phyloP scores from a whole-genome alignment of 192 early-diverging fungal genomes.

The Endogone sp. region DNA sequence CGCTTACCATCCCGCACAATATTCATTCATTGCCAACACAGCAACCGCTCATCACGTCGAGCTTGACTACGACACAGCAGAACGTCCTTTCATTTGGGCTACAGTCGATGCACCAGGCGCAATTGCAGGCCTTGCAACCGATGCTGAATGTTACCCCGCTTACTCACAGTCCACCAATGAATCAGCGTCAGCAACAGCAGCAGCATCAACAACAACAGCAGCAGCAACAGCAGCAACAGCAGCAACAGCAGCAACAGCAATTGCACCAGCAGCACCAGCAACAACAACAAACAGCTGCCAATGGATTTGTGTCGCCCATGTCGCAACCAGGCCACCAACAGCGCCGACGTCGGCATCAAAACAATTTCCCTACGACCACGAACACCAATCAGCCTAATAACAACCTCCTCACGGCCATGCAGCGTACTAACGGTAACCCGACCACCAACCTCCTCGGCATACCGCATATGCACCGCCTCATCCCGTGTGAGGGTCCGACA shows the following conservation, averaged over 20 bases:
- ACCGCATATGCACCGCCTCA: slow-evolving; percentile 55
- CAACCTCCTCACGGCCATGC: not conserved
- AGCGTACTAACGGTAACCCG: not conserved
- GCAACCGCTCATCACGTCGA: not conserved
- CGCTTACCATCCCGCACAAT: not conserved
- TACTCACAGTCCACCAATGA: not conserved
- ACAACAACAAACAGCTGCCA: slow-evolving; percentile 19
- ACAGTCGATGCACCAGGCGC: not conserved
- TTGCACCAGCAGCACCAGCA: slow-evolving; percentile 31
- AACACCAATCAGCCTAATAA: slow-evolving; percentile 9
- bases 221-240: slow-evolving; percentile 29
- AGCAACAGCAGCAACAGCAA: slow-evolving; percentile 30
- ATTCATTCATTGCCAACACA: not conserved
- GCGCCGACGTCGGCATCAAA: slow-evolving; percentile 29
- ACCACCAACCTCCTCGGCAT: not conserved
- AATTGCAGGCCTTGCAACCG: not conserved
- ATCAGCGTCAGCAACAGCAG: not conserved
- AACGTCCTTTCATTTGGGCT: not conserved
- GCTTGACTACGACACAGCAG: not conserved
- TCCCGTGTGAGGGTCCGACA: slow-evolving; percentile 75
- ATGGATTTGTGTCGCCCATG: not conserved
- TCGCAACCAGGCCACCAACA: slow-evolving; percentile 14
- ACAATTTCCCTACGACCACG: slow-evolving; percentile 17
- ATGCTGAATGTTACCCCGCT: not conserved
- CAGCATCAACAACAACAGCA: slow-evolving; percentile 26